A percentile compares a stretch with the other conserved stretches of the same genome.
These are phyloP conservation scores for Wickerhamiella spandovensis DNA, from an alignment of 805 yeast genomes.

Conservation along the genomic window DNA sequence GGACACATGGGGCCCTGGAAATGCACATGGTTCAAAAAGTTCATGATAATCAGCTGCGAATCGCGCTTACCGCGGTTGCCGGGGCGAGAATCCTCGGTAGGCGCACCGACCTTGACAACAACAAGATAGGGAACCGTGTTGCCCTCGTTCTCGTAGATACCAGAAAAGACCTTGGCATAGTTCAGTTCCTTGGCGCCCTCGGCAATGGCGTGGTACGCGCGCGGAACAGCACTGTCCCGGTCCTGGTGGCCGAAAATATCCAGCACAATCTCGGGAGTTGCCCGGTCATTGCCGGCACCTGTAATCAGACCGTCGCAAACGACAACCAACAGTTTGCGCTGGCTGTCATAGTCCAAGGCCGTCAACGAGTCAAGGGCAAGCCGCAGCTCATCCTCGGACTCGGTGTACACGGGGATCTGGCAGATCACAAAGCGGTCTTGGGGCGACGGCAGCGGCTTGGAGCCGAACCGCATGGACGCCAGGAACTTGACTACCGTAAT, in stretches of 20 bases:
- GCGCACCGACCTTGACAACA: conserved; percentile 45
- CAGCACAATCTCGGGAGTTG: conserved; percentile 43
- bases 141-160: conserved; percentile 44
- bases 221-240: conserved; percentile 37
- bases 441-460: conserved; percentile 24
- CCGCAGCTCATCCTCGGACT: conserved; percentile 41
- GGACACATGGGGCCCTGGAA: conserved; percentile 48
- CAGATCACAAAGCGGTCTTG: conserved; percentile 31
- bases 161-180: conserved; percentile 50
- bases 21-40: conserved; percentile 45
- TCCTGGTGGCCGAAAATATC: conserved; percentile 33
- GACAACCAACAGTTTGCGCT: conserved; percentile 41
- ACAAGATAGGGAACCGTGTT: conserved; percentile 39
- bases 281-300: conserved; percentile 44
- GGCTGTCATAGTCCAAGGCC: conserved; percentile 41
- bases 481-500: conserved; percentile 29
- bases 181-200: conserved; percentile 47
- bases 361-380: conserved; percentile 46
- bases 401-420: conserved; percentile 39
- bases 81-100: conserved; percentile 36
- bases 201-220: conserved; percentile 40
- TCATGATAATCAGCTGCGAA: conserved; percentile 45
- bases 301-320: conserved; percentile 49
- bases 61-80: conserved; percentile 58
- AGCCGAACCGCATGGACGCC: conserved; percentile 28